These are phyloP conservation scores for Pleurotus tuoliensis DNA, from an alignment of 768 basidiomycete genomes.

Conservation along the genomic window DNA sequence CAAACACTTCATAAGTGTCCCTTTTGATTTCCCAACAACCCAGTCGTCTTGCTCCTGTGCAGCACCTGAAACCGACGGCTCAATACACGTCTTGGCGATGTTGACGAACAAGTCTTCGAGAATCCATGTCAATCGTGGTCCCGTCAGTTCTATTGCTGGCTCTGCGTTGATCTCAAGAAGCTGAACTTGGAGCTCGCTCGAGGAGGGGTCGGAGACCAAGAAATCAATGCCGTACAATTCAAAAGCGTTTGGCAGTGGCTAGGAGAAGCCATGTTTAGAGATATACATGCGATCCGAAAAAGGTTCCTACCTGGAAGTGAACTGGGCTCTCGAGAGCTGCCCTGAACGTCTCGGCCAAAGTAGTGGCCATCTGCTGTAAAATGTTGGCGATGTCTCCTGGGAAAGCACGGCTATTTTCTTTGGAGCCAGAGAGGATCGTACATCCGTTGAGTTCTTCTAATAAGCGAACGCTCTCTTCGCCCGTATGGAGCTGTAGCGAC, in stretches of 20 bases:
- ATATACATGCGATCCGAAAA: neutral
- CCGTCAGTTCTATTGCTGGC: slow-evolving; percentile 93
- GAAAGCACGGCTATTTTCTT: slow-evolving; percentile 15
- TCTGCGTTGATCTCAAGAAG: slow-evolving; percentile 93
- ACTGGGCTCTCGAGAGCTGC: slow-evolving; percentile 80
- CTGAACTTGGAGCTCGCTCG: slow-evolving; percentile 48
- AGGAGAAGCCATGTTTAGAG: slow-evolving; percentile 5
- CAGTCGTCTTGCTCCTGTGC: slow-evolving; percentile 24
- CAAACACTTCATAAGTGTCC: slow-evolving; percentile 66
- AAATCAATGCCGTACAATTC: slow-evolving; percentile 97
- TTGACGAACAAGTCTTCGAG: slow-evolving; percentile 76
- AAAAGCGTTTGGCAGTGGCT: slow-evolving; percentile 89
- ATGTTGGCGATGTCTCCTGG: slow-evolving; percentile 40
- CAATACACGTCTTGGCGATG: slow-evolving; percentile 64
- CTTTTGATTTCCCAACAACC: slow-evolving; percentile 46
- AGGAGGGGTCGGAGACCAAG: slow-evolving; percentile 40
- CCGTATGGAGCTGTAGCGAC: slow-evolving; percentile 67
- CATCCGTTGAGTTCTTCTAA: slow-evolving; percentile 77
- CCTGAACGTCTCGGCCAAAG: slow-evolving; percentile 78
- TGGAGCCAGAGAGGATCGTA: slow-evolving; percentile 37
- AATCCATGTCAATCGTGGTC: slow-evolving; percentile 75
- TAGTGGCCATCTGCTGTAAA: slow-evolving; percentile 54
- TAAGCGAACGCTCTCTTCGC: slow-evolving; percentile 71
- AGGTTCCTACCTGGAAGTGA: slow-evolving; percentile 70
- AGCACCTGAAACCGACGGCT: slow-evolving; percentile 51